These are phyloP conservation scores for Tolypocladium album DNA, from an alignment of 2,329 filamentous ascomycete genomes.

Conservation along the genomic window DNA sequence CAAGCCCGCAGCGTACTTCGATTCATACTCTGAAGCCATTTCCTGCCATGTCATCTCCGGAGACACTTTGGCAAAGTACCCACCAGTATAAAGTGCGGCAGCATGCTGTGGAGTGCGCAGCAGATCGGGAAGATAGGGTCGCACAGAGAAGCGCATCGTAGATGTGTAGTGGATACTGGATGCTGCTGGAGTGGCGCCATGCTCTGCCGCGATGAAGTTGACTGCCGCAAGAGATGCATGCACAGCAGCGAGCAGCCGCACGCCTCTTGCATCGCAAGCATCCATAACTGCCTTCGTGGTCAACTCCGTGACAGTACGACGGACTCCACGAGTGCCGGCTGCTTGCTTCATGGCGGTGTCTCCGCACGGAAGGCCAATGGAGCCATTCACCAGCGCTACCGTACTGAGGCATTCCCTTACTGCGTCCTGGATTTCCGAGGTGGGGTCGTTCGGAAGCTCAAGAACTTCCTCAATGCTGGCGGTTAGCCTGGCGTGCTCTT, in stretches of 20 bases:
- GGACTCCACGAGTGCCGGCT: background rate
- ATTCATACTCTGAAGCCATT: background rate
- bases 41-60: background rate
- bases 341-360: background rate
- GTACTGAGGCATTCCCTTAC: background rate
- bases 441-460: background rate
- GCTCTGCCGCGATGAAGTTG: background rate
- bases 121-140: background rate
- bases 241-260: background rate
- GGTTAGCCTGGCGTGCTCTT: background rate
- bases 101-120: background rate
- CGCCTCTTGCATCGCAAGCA: background rate
- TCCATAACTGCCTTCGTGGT: background rate
- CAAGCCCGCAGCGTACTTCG: background rate
- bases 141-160: background rate
- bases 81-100: background rate
- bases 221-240: background rate
- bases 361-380: background rate
- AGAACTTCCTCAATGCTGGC: background rate
- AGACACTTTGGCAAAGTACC: background rate
- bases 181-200: background rate
- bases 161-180: background rate
- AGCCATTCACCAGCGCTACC: background rate
- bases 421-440: background rate
- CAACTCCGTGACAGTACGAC: background rate